phyloP scores from a whole-genome alignment of 2,329 filamentous ascomycete genomes.

The Arthroderma sp. region DNA sequence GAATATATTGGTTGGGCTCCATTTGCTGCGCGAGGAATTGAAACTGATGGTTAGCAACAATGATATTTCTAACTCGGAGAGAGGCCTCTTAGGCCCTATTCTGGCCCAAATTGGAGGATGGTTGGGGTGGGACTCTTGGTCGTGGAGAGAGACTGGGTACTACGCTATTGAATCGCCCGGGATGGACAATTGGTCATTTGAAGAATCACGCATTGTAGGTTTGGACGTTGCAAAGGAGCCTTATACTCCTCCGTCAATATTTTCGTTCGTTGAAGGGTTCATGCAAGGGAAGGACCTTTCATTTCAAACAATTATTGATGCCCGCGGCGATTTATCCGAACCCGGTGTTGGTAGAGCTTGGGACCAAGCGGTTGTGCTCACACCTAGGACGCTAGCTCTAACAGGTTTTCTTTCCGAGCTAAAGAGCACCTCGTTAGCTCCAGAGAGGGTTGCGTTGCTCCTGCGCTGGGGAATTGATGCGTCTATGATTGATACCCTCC shows the following conservation, averaged over 20 bases:
- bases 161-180: conserved; percentile 49
- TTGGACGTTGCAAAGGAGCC: conserved; percentile 36
- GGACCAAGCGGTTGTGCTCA: conserved; percentile 28
- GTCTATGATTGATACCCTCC: conserved; percentile 64
- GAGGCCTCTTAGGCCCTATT: conserved; percentile 51
- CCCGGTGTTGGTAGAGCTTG: conserved; percentile 20
- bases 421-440: conserved; percentile 34
- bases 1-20: conserved; percentile 59
- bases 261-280: conserved; percentile 39
- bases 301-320: conserved; percentile 39
- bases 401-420: conserved; percentile 52
- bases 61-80: conserved; percentile 33
- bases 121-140: conserved; percentile 61
- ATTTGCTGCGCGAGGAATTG: conserved; percentile 77
- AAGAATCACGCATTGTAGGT: conserved; percentile 35
- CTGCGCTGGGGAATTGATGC: conserved; percentile 50
- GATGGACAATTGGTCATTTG: conserved; percentile 42
- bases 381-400: conserved; percentile 59
- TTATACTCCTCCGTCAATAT: conserved; percentile 46
- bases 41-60: conserved; percentile 56
- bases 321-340: conserved; percentile 26
- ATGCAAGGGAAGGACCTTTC: conserved; percentile 20
- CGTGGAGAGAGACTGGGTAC: conserved; percentile 36
- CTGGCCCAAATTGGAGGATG: conserved; percentile 70
- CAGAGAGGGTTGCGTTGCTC: conserved; percentile 61